Evolutionary conservation across 371 early-diverging fungal genomes (phyloP).

Genomic region (Chytridium lagenaria): DNA sequence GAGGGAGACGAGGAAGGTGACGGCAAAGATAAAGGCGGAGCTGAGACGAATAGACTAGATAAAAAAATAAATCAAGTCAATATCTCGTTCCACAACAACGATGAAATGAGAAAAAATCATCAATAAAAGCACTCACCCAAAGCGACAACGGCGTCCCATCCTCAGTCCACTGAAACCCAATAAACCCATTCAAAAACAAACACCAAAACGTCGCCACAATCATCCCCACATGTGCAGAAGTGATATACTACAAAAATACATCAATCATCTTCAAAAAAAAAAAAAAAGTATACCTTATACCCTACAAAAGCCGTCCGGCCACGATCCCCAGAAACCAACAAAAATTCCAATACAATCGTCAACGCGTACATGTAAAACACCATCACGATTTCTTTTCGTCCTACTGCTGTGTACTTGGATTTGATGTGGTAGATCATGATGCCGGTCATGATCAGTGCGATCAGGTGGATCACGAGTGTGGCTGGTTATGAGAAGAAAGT

Average conservation of each 20-base stretch:
- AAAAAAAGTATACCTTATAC: constrained; percentile 68
- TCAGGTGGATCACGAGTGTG: constrained; percentile 80
- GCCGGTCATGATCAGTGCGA: constrained; percentile 92
- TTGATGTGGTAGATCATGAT: constrained; percentile 97
- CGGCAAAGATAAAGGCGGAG: constrained; percentile 75
- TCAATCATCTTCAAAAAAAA: too few species aligned
- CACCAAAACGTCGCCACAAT: constrained; percentile 88
- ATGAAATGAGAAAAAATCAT: too few species aligned
- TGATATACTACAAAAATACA: constrained; percentile 73
- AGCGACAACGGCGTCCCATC: constrained; percentile 91
- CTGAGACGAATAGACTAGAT: constrained; percentile 88
- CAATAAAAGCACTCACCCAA: constrained; percentile 80
- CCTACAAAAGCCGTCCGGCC: constrained; percentile 74
- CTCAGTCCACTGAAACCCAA: constrained; percentile 96
- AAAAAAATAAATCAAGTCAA: too few species aligned
- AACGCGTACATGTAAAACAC: constrained; percentile 95
- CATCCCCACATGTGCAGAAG: constrained; percentile 82
- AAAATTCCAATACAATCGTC: constrained; percentile 82
- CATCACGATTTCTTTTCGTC: constrained; percentile 95
- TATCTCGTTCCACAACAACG: too few species aligned
- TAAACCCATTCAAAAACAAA: constrained; percentile 91
- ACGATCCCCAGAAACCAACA: constrained; percentile 87
- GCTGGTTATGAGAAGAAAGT: too few species aligned
- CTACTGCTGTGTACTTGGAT: constrained; percentile 96
- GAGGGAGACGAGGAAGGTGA: constrained; percentile 79